These are phyloP conservation scores for Ilyonectria sp. DNA, from an alignment of 2,329 filamentous ascomycete species.

Conservation along the genomic window DNA sequence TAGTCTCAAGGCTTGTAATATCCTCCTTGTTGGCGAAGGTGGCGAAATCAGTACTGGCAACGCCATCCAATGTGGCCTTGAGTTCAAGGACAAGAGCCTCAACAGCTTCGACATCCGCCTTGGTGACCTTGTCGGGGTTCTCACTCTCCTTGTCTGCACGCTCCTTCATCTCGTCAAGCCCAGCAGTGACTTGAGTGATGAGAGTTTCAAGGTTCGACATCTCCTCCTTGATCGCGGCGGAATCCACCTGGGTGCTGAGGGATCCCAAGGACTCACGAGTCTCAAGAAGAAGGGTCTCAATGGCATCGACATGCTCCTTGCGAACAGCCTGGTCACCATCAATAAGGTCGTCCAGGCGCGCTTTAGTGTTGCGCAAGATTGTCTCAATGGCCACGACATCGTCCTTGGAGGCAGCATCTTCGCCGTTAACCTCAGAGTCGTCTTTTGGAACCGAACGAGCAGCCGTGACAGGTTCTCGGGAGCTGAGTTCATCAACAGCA, in stretches of 20 bases:
- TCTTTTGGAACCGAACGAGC: constrained; percentile 19
- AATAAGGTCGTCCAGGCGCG: constrained; percentile 85
- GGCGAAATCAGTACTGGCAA: constrained; percentile 78
- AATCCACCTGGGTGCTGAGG: constrained; percentile 77
- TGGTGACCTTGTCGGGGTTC: constrained; percentile 78
- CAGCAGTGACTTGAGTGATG: constrained; percentile 81
- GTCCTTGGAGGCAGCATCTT: constrained; percentile 71
- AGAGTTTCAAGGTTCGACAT: constrained; percentile 83
- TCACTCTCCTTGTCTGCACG: constrained; percentile 68
- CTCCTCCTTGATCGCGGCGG: constrained; percentile 83
- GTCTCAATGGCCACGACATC: constrained; percentile 94
- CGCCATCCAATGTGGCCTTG: constrained; percentile 82
- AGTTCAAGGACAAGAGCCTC: constrained; percentile 88
- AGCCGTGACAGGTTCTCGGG: constrained; percentile 47
- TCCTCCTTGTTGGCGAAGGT: constrained; percentile 84
- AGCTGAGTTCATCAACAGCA: constrained; percentile 62
- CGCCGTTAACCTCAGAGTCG: constrained; percentile 30
- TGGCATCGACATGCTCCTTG: constrained; percentile 75
- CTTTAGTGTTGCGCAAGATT: constrained; percentile 90
- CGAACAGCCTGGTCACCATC: constrained; percentile 79
- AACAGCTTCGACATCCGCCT: constrained; percentile 86
- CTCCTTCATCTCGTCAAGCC: constrained; percentile 82
- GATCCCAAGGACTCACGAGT: constrained; percentile 81
- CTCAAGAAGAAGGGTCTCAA: constrained; percentile 79
- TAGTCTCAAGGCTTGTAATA: constrained; percentile 72